A percentile compares a stretch with the other conserved stretches of the same genome.
phyloP scores from a whole-genome alignment of 805 yeast species.

The Candida gorgasii region DNA sequence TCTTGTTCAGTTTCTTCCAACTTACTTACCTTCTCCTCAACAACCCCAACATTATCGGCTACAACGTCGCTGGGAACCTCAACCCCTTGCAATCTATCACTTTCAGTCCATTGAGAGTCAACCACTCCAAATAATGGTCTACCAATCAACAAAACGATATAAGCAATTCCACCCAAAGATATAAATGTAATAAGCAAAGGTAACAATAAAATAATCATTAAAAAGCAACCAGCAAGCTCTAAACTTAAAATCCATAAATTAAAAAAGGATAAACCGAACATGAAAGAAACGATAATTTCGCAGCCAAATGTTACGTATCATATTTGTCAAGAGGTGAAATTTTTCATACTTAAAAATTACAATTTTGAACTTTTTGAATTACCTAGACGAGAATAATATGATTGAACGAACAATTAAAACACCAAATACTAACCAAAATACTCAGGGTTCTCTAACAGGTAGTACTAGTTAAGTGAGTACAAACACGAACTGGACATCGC shows the following conservation, averaged over 20 bases:
- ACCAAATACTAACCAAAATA: too few species aligned
- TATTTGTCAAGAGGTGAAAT: neutral
- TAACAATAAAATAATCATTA: neutral
- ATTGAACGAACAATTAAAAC: too few species aligned
- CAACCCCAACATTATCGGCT: too few species aligned
- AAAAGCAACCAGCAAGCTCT: neutral
- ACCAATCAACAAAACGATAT: neutral
- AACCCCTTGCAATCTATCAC: neutral
- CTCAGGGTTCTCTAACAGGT: too few species aligned
- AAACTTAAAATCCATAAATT: slow-evolving; percentile 6
- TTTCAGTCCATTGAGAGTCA: slow-evolving; percentile 1
- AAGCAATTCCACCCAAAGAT: neutral
- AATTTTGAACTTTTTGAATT: too few species aligned
- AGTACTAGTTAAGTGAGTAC: too few species aligned
- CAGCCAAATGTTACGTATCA: slow-evolving; percentile 7
- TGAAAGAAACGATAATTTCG: slow-evolving; percentile 1
- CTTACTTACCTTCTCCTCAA: too few species aligned
- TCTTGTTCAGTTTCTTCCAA: too few species aligned
- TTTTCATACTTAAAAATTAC: too few species aligned
- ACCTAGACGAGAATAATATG: too few species aligned
- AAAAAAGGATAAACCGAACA: slow-evolving; percentile 11
- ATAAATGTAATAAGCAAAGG: neutral
- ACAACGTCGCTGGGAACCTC: neutral
- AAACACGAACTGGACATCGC: neutral
- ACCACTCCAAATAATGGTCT: neutral